Evolutionary conservation across 2,329 filamentous ascomycete species (phyloP).

Genomic region (Pleomassaria siparia): DNA sequence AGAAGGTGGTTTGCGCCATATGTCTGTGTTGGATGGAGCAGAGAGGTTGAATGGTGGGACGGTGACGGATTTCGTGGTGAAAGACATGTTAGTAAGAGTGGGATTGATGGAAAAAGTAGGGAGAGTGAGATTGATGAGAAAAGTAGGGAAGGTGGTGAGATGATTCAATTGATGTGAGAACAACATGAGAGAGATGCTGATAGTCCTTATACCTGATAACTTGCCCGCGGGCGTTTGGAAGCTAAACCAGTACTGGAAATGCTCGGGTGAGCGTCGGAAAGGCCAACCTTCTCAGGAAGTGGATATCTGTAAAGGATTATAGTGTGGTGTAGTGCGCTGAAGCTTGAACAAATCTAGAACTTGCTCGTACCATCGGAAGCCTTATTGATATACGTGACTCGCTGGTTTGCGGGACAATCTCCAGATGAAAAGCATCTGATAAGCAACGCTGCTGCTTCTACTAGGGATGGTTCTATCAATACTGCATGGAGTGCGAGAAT

Average conservation of each 20-base stretch:
- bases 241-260: slow-evolving; percentile 5
- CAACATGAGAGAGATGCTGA: not conserved
- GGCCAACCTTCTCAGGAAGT: slow-evolving; percentile 18
- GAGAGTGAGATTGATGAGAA: no score
- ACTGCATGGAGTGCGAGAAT: slow-evolving; percentile 1
- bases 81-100: not conserved
- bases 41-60: slow-evolving; percentile 35
- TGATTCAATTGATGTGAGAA: not conserved
- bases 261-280: slow-evolving; percentile 10
- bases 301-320: not conserved
- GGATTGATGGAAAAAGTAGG: not conserved
- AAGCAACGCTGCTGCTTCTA: not conserved
- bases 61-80: slow-evolving; percentile 22
- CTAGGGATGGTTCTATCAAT: not conserved
- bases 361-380: no score
- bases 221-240: no score
- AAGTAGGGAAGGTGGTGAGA: not conserved
- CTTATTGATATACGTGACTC: slow-evolving; percentile 12
- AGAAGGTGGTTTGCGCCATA: slow-evolving; percentile 74
- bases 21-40: slow-evolving; percentile 63
- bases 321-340: not conserved
- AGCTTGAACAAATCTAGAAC: not conserved
- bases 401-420: slow-evolving; percentile 4
- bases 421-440: no score
- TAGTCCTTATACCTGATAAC: not conserved